Conservation (phyloP, 2,329 filamentous ascomycete species). For the Epichloe amarillans region DNA sequence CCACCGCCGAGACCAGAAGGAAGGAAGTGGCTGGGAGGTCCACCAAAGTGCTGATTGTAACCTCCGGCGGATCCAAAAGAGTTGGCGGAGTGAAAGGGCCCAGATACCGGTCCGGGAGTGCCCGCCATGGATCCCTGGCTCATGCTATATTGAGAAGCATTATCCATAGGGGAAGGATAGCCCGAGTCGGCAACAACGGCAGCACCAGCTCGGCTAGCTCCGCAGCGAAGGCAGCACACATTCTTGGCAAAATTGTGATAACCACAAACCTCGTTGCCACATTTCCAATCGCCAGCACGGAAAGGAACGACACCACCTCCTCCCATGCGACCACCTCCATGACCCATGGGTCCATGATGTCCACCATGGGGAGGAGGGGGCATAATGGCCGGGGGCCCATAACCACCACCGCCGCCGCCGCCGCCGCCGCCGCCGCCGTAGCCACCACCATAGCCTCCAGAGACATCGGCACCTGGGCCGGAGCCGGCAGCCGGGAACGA, state of each 20-base stretch:
- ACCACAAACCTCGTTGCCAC: conserved; percentile 88
- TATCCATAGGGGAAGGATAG: conserved; percentile 83
- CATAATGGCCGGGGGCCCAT: conserved; percentile 72
- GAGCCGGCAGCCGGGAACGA: conserved; percentile 91
- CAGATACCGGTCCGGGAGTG: conserved; percentile 66
- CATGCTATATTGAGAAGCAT: conserved; percentile 72
- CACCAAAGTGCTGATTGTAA: conserved; percentile 72
- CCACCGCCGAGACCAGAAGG: conserved; percentile 68
- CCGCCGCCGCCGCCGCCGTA: conserved; percentile 48
- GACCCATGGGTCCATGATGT: conserved; percentile 41
- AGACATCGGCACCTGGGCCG: conserved; percentile 51
- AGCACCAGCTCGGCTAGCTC: conserved; percentile 84
- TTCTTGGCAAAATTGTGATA: conserved; percentile 99
- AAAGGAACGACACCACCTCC: conserved; percentile 85
- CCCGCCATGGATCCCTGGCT: conserved; percentile 77
- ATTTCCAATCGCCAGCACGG: conserved; percentile 98
- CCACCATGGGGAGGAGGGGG: conserved; percentile 63
- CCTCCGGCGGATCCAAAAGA: conserved; percentile 53
- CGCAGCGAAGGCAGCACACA: conserved; percentile 90
- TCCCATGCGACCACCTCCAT: conserved; percentile 58
- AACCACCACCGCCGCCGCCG: conserved; percentile 44
- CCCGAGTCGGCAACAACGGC: conserved; percentile 90
- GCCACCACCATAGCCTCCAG: conserved; percentile 47
- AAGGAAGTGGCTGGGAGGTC: conserved; percentile 78
- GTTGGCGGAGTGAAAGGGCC: conserved; percentile 56